Conservation (phyloP, 495 filamentous ascomycete genomes). For the Entonaema liquescens region DNA sequence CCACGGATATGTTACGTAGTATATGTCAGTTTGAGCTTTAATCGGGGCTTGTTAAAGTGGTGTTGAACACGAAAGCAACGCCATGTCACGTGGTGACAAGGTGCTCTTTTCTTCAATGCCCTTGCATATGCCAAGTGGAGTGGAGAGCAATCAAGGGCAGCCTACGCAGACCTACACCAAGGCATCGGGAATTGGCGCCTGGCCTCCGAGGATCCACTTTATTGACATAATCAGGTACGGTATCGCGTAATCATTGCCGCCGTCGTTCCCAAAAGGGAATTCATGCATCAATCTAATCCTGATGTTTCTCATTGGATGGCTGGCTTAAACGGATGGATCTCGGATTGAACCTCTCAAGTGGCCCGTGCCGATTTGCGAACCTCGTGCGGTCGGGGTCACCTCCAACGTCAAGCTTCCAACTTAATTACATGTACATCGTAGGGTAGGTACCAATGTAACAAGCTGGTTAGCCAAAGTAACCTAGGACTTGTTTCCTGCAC, state of each 20-base stretch:
- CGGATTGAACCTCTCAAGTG: constrained; percentile 18
- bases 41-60: constrained; percentile 6
- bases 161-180: constrained; percentile 14
- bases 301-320: constrained; percentile 27
- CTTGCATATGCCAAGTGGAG: constrained; percentile 40
- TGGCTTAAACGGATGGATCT: constrained; percentile 16
- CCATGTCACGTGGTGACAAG: constrained; percentile 32
- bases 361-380: constrained; percentile 40
- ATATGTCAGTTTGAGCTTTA: not conserved
- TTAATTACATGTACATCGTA: constrained; percentile 22
- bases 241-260: constrained; percentile 37
- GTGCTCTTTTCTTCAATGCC: constrained; percentile 14
- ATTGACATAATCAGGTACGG: constrained; percentile 42
- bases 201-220: constrained; percentile 28
- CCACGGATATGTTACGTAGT: not conserved
- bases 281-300: constrained; percentile 32
- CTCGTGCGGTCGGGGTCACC: constrained; percentile 33
- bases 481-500: constrained; percentile 20
- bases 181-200: constrained; percentile 37
- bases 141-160: constrained; percentile 26
- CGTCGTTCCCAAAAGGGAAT: constrained; percentile 28
- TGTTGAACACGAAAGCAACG: constrained; percentile 34
- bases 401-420: constrained; percentile 34
- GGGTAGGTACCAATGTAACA: constrained; percentile 25
- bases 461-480: constrained; percentile 1